A percentile compares a stretch with the other conserved stretches of the same genome.
Conservation (phyloP, 1,139 yeast species). For the Hansenula lynferdii region DNA sequence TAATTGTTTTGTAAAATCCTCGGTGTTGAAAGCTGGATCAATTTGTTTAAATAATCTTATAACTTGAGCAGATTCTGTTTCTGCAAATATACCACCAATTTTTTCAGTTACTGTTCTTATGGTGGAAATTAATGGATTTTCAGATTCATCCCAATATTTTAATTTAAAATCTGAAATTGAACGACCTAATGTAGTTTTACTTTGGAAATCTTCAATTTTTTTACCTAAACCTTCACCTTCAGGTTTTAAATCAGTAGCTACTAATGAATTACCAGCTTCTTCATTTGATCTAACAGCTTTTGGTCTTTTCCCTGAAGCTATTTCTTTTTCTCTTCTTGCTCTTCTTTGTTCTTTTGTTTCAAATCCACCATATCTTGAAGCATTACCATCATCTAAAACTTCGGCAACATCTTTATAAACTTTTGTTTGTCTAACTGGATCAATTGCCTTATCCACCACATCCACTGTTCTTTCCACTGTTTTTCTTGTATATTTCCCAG, state of each 20-base stretch:
- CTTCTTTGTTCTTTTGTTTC: conserved; percentile 82
- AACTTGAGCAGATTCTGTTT: conserved; percentile 94
- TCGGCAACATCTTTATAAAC: conserved; percentile 86
- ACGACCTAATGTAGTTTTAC: conserved; percentile 68
- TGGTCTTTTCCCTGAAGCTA: conserved; percentile 54
- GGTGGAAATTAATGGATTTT: conserved; percentile 82
- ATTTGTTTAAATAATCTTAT: conserved; percentile 78
- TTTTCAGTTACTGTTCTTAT: conserved; percentile 78
- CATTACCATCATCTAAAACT: conserved; percentile 87
- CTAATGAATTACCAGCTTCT: conserved; percentile 81
- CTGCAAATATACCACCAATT: conserved; percentile 79
- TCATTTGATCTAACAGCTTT: conserved; percentile 72
- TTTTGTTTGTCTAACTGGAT: conserved; percentile 90
- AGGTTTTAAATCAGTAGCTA: conserved; percentile 78
- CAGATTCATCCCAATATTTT: conserved; percentile 86
- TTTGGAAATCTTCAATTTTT: conserved; percentile 64
- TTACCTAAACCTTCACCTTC: conserved; percentile 66
- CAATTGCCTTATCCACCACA: conserved; percentile 74
- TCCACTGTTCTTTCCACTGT: conserved; percentile 81
- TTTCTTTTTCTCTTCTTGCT: conserved; percentile 63
- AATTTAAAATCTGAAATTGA: conserved; percentile 56
- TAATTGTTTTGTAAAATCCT: conserved; percentile 75
- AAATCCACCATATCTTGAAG: conserved; percentile 89
- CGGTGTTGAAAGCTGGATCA: conserved; percentile 85
- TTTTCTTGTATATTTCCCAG: conserved; percentile 81